These are phyloP conservation scores for Kodamaea ohmeri DNA, from an alignment of 1,139 yeast species.

Conservation along the genomic window DNA sequence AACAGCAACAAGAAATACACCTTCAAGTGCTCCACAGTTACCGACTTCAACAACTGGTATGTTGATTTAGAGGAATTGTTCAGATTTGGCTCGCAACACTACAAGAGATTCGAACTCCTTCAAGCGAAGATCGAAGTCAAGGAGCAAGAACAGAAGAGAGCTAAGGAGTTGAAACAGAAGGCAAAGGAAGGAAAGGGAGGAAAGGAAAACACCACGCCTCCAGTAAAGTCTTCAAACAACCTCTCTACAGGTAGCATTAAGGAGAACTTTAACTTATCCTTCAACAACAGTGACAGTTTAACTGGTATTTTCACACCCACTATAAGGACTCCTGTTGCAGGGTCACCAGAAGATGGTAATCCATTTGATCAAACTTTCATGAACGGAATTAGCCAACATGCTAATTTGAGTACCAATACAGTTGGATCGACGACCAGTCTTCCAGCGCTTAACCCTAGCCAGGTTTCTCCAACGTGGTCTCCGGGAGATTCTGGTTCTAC, in stretches of 20 bases:
- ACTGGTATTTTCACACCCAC: constrained; percentile 41
- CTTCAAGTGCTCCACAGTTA: constrained; percentile 35
- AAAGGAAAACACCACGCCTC: not conserved
- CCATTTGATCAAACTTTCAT: constrained; percentile 40
- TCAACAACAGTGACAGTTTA: constrained; percentile 14
- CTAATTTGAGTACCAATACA: constrained; percentile 8
- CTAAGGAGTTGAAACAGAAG: constrained; percentile 14
- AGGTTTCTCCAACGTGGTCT: constrained; percentile 16
- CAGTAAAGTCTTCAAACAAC: constrained; percentile 1
- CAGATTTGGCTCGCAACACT: constrained; percentile 36
- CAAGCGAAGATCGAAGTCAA: constrained; percentile 25
- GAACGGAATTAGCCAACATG: constrained; percentile 13
- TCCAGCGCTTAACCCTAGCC: constrained; percentile 4
- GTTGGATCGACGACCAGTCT: constrained; percentile 6
- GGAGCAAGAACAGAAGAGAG: constrained; percentile 16
- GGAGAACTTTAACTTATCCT: constrained; percentile 13
- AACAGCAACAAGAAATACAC: constrained; percentile 33
- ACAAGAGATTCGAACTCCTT: constrained; percentile 35
- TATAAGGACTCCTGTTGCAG: constrained; percentile 31
- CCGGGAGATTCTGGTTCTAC: constrained; percentile 14
- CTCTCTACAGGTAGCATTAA: constrained; percentile 6
- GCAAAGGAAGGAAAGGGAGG: not conserved
- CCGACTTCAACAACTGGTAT: constrained; percentile 38
- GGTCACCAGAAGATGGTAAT: constrained; percentile 27
- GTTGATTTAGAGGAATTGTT: constrained; percentile 40